Evolutionary conservation across 331 rosid species (phyloP), one percentile per base, ranked within the genome.

Genomic region (Acacia concinna): DNA sequence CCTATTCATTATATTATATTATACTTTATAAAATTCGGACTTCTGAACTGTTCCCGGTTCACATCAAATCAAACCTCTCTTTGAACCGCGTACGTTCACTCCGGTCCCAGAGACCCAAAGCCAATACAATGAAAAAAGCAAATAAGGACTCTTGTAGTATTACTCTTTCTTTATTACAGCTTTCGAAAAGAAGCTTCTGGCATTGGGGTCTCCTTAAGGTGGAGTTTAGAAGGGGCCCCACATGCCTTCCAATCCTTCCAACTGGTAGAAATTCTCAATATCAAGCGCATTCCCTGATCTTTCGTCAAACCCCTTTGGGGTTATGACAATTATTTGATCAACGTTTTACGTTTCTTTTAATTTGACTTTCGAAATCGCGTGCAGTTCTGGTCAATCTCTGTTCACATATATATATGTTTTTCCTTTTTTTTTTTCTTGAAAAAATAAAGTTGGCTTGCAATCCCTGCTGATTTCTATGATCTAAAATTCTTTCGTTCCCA

Each of bases 321-420:
- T 70, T 71, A 60, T 74, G 76, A 73, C 74, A 73, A 81, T 73
- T 54, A 72, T 63, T 67, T 59, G 38, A 66, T 71, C 9, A 7
- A 44, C 23, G 71, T 44, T 28, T 20, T 40, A 23, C 52, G 73
- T 60, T 64, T 68, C 67, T 85, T 71, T 8, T 79, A 25, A 57
- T 85, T 89, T 91, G 97, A 92, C 98, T 92, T 56, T 91, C 85
- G 41, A 37, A 82, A 70, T 89, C 78, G 84, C 93, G 82, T 68
- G 77, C 85, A 46, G 68, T 81, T 83, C 64, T 73, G 54, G 51
- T 66, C 75, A 73, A 13, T 41, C 37, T 71, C 46, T 63, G 72
- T 70, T 65, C 62, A 46, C 73, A 82, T 18, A 49, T 65, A 34
- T 35, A 31, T 4, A 51, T 51, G 25, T 51, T 20, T 51, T 49